Evolutionary conservation across 1,139 yeast genomes (phyloP), one percentile per base, ranked within the genome.

Genomic region (Yamadazyma conglobata): DNA sequence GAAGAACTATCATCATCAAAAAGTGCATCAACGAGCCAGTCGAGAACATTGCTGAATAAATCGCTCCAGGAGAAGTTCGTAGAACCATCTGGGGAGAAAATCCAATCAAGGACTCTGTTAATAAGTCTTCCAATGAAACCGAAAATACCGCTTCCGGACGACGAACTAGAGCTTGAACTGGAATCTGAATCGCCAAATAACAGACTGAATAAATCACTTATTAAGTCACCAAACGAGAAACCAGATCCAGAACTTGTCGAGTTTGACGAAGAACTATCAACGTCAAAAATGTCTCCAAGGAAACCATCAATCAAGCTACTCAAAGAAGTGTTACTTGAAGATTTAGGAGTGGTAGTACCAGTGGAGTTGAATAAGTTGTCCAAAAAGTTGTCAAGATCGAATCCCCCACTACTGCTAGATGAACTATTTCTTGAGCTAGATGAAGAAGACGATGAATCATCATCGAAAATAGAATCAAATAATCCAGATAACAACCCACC

Each of bases 251-350:
- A 38, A 13, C 30, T 19, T 7, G 28, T 38, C 3, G 39, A 34
- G 10, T 43, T 39, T 37, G 47, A 39, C 5, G 29, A 10, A 4
- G 27, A 27, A 16, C 26, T 11, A 29, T 37, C 33, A 19, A 33
- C 42, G 26, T 39, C 44, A 26, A 56, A 43, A 28, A 54, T 39
- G 32, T 48, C 53, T 30, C 43, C 48, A 25, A 54, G 40, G 17
- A 55, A 33, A 18, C 46, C 46, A 32, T 42, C 45, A 29, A 43
- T 30, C 4, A 42, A 33, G 8, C 35, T 32, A 18, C 44, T 30
- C 19, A 43, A 30, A 8, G 46, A 39, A 25, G 40, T 40, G 34
- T 40, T 38, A 24, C 51, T 41, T 10, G 48, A 43, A 3, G 39
- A 33, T 10, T 44, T 27, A 7, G 48, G 31, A 12, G 41, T 21